Percentiles rank a stretch among this genome's conserved stretches.
These are phyloP conservation scores for Rhizopogon vinicolor DNA, from an alignment of 768 basidiomycete genomes.

Conservation along the genomic window DNA sequence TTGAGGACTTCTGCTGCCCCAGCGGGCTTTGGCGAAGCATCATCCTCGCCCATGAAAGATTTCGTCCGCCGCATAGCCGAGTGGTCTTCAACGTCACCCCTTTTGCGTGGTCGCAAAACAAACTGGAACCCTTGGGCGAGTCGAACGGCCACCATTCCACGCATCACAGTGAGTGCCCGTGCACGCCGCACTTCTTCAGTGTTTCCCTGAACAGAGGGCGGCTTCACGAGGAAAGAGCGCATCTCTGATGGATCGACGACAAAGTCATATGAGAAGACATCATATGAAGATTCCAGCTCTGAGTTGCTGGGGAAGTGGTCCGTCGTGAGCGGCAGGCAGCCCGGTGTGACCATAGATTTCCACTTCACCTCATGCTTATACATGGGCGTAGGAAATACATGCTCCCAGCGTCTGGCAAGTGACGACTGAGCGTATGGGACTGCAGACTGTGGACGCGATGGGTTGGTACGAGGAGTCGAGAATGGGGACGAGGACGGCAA, in stretches of 20 bases:
- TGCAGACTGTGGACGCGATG: slow-evolving; percentile 55
- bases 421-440: slow-evolving; percentile 62
- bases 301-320: slow-evolving; percentile 79
- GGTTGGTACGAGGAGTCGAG: slow-evolving; percentile 48
- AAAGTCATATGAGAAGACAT: slow-evolving; percentile 85
- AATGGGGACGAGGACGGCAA: slow-evolving; percentile 45
- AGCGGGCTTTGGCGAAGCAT: slow-evolving; percentile 46
- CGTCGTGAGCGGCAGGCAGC: slow-evolving; percentile 85
- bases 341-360: slow-evolving; percentile 80
- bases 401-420: slow-evolving; percentile 88
- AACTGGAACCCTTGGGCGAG: slow-evolving; percentile 96
- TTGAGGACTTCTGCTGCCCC: slow-evolving; percentile 66
- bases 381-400: slow-evolving; percentile 67
- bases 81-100: slow-evolving; percentile 26
- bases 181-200: slow-evolving; percentile 57
- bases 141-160: slow-evolving; percentile 89
- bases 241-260: slow-evolving; percentile 82
- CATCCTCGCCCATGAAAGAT: slow-evolving; percentile 54
- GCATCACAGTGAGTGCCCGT: slow-evolving; percentile 81
- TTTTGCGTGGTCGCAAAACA: slow-evolving; percentile 49
- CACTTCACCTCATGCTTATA: slow-evolving; percentile 91
- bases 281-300: slow-evolving; percentile 73
- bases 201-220: slow-evolving; percentile 42
- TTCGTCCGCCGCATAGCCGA: slow-evolving; percentile 42
- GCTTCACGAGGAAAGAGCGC: slow-evolving; percentile 81